phyloP scores from a whole-genome alignment of 352 stramenopile species.

The Thalassiosira mediterranea region DNA sequence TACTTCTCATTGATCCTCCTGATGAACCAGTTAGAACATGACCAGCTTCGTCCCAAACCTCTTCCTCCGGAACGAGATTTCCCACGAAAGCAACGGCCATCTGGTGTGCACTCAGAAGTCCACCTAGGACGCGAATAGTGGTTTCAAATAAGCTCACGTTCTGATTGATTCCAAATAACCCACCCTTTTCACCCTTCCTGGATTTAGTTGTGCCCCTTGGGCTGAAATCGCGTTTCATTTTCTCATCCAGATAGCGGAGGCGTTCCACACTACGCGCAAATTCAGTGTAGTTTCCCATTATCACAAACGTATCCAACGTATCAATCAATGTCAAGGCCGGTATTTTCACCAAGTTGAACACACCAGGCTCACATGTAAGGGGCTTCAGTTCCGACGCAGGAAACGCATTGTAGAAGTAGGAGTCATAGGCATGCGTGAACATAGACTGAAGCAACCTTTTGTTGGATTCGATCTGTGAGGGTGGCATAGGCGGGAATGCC shows the following conservation, averaged over 20 bases:
- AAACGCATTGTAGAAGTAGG: constrained; percentile 83
- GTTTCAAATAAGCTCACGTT: constrained; percentile 97
- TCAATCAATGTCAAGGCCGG: constrained; percentile 87
- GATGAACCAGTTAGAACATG: constrained; percentile 36
- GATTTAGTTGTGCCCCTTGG: constrained; percentile 6
- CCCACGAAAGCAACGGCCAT: constrained; percentile 78
- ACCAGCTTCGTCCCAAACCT: constrained; percentile 58
- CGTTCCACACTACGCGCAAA: constrained; percentile 83
- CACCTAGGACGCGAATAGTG: constrained; percentile 96
- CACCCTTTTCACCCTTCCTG: constrained; percentile 40
- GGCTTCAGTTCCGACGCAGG: constrained; percentile 78
- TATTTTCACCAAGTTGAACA: constrained; percentile 80
- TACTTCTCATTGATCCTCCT: constrained; percentile 2
- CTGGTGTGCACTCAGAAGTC: constrained; percentile 92
- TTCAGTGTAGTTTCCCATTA: constrained; percentile 86
- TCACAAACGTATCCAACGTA: constrained; percentile 84
- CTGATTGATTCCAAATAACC: constrained; percentile 87
- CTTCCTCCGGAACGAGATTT: constrained; percentile 46
- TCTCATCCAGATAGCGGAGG: constrained; percentile 63
- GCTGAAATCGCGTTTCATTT: constrained; percentile 47
- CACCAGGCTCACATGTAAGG: constrained; percentile 62
- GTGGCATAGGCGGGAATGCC: constrained; percentile 63
- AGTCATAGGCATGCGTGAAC: constrained; percentile 81
- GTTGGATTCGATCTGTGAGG: constrained; percentile 60
- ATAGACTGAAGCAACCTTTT: constrained; percentile 67